Evolutionary conservation across 1,139 yeast genomes (phyloP).

Genomic region (Petasospora fabianii): DNA sequence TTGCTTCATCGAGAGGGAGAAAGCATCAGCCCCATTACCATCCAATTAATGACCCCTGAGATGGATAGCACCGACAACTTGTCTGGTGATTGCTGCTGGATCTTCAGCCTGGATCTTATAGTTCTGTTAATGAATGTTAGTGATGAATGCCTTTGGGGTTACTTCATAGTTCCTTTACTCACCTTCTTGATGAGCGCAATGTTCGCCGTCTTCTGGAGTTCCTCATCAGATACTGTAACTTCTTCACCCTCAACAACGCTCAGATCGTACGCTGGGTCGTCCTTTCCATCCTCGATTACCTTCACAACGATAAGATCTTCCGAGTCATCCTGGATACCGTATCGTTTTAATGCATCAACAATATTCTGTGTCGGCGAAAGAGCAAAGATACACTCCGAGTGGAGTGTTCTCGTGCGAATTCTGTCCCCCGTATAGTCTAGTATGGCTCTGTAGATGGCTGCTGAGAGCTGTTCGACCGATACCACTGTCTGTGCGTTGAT

Average conservation of each 20-base stretch:
- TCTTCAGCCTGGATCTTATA: constrained; percentile 20
- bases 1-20: constrained; percentile 71
- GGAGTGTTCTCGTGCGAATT: constrained; percentile 45
- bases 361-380: constrained; percentile 50
- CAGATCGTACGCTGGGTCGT: constrained; percentile 22
- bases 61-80: constrained; percentile 33
- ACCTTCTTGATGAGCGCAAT: constrained; percentile 32
- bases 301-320: constrained; percentile 35
- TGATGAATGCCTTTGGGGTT: background rate
- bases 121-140: constrained; percentile 8
- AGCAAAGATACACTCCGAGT: constrained; percentile 50
- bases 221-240: constrained; percentile 33
- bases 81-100: constrained; percentile 24
- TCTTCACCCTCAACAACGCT: constrained; percentile 32
- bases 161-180: constrained; percentile 6
- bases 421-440: constrained; percentile 38
- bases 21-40: constrained; percentile 26
- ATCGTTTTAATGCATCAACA: constrained; percentile 43
- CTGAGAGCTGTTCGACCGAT: constrained; percentile 44
- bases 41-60: constrained; percentile 32
- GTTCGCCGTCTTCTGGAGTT: constrained; percentile 31
- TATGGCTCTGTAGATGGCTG: constrained; percentile 48
- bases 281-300: constrained; percentile 11
- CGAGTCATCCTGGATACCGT: constrained; percentile 41
- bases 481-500: constrained; percentile 43